Conservation (phyloP, 139 green algal species). For the Tetradesmus lagerheimii region DNA sequence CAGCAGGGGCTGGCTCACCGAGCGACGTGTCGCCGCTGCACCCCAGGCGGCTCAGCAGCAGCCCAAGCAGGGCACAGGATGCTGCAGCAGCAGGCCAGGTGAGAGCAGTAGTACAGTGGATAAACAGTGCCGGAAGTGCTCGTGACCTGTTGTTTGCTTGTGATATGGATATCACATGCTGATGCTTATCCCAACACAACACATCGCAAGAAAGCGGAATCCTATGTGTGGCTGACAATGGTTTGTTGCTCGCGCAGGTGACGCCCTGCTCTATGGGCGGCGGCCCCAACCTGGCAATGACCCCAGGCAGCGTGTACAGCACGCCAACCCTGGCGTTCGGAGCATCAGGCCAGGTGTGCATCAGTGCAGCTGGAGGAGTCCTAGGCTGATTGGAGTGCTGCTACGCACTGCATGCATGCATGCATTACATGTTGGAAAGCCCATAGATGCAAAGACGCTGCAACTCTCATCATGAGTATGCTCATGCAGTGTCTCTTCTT, state of each 20-base stretch:
- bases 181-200: no score
- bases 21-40: constrained; percentile 17
- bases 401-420: background rate
- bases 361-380: no score
- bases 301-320: constrained; percentile 38
- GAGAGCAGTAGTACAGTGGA: background rate
- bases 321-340: constrained; percentile 30
- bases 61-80: background rate
- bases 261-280: background rate
- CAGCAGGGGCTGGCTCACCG: background rate
- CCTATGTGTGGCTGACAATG: no score
- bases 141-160: no score
- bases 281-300: background rate
- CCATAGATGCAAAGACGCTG: no score
- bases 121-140: background rate
- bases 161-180: no score
- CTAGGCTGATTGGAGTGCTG: no score
- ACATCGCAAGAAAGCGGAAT: no score
- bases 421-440: no score
- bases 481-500: background rate
- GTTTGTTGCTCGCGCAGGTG: background rate
- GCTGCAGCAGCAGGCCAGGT: background rate
- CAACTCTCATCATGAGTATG: no score
- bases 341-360: background rate
- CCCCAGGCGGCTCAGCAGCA: background rate